phyloP scores from a whole-genome alignment of 345 rosid species.

The Sonneratia caseolaris region DNA sequence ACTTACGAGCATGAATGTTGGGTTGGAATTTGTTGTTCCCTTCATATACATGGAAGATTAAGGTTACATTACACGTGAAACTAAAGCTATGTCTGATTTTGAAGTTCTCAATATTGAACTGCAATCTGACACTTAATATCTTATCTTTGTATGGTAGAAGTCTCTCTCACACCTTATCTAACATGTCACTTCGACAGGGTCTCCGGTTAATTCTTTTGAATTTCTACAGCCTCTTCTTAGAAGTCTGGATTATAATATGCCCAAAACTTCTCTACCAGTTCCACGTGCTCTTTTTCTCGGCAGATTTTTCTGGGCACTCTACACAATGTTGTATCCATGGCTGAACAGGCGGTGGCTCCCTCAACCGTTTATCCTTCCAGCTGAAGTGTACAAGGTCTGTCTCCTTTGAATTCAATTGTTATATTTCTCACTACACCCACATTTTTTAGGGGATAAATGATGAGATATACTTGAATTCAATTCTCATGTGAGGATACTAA shows the following conservation, averaged over 20 bases:
- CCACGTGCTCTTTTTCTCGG: slow-evolving; percentile 48
- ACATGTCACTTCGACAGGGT: slow-evolving; percentile 32
- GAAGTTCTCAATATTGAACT: neutral
- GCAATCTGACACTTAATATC: neutral
- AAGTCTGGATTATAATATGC: slow-evolving; percentile 67
- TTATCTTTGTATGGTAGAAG: neutral
- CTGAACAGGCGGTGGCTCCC: slow-evolving; percentile 81
- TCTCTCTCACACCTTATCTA: neutral
- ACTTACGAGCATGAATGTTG: neutral
- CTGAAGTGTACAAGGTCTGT: slow-evolving; percentile 80
- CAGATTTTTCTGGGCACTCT: slow-evolving; percentile 43
- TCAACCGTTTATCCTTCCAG: slow-evolving; percentile 73
- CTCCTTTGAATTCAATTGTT: neutral
- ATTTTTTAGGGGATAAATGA: neutral
- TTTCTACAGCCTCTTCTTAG: slow-evolving; percentile 57
- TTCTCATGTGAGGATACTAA: neutral
- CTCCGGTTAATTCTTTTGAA: slow-evolving; percentile 77
- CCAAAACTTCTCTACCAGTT: slow-evolving; percentile 44
- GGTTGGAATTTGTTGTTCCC: neutral
- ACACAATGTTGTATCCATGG: slow-evolving; percentile 71
- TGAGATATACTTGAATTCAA: neutral
- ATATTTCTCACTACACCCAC: neutral
- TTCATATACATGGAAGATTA: too few relatives aligned
- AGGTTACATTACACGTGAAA: neutral
- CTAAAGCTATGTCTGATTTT: neutral